phyloP scores from a whole-genome alignment of 495 filamentous ascomycete genomes.

The Astrothelium macrocarpum region DNA sequence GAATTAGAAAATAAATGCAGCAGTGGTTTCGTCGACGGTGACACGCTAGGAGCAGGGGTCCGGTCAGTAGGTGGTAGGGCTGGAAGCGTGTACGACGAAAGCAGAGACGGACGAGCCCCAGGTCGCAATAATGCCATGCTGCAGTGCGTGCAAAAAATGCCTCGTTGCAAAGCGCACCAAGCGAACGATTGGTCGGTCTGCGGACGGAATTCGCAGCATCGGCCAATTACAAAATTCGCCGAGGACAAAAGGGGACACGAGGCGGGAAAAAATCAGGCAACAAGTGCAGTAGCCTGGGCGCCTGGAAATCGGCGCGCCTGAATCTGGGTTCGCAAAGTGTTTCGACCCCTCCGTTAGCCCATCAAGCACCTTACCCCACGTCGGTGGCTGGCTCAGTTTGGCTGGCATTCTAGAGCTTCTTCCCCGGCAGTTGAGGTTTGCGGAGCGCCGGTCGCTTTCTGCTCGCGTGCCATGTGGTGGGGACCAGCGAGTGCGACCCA shows the following conservation, averaged over 20 bases:
- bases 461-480: too few relatives aligned
- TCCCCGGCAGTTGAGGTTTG: conserved; percentile 1
- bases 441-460: too few relatives aligned
- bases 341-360: background rate
- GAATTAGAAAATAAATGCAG: background rate
- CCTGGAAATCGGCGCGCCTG: too few relatives aligned
- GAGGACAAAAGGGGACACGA: background rate
- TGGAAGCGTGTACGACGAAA: background rate
- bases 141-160: background rate
- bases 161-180: background rate
- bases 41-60: background rate
- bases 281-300: conserved; percentile 1
- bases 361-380: background rate
- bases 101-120: too few relatives aligned
- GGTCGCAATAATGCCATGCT: background rate
- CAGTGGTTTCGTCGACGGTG: background rate
- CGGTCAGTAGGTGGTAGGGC: background rate
- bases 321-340: background rate
- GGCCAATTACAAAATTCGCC: background rate
- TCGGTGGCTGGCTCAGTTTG: background rate
- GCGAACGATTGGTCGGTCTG: background rate
- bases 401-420: too few relatives aligned
- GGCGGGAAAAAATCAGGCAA: conserved; percentile 3
- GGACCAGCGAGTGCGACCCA: too few relatives aligned
- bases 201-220: background rate